phyloP scores from a whole-genome alignment of 2,329 filamentous ascomycete species.

The Xylariaceae sp. region DNA sequence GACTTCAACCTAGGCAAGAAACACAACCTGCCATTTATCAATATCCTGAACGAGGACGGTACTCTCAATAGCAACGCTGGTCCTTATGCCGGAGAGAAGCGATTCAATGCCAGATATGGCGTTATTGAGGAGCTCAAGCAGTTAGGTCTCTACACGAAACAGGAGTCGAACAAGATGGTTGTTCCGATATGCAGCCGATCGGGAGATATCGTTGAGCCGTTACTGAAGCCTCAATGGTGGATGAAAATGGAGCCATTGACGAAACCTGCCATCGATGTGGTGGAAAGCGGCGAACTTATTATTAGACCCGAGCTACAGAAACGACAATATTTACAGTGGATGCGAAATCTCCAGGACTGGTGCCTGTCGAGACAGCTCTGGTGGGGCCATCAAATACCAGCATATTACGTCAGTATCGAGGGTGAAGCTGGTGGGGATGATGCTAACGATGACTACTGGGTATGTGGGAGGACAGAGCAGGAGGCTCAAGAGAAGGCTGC shows the following conservation, averaged over 20 bases:
- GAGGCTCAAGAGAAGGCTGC: conserved; percentile 80
- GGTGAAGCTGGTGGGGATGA: conserved; percentile 56
- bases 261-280: conserved; percentile 71
- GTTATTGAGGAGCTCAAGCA: conserved; percentile 11
- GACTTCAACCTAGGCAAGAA: conserved; percentile 73
- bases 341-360: conserved; percentile 84
- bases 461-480: conserved; percentile 54
- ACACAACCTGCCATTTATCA: conserved; percentile 4
- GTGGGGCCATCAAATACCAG: conserved; percentile 93
- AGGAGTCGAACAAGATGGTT: conserved; percentile 7
- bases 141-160: conserved; percentile 3
- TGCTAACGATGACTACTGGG: conserved; percentile 66
- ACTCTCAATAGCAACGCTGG: conserved; percentile 3
- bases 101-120: conserved; percentile 9
- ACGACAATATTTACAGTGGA: conserved; percentile 81
- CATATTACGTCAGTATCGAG: conserved; percentile 77
- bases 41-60: conserved; percentile 11
- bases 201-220: conserved; percentile 87
- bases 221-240: conserved; percentile 97
- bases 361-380: conserved; percentile 88
- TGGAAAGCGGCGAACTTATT: conserved; percentile 74
- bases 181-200: conserved; percentile 57
- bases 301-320: conserved; percentile 76
- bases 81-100: conserved; percentile 7
- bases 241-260: conserved; percentile 68